Evolutionary conservation across 2,329 filamentous ascomycete genomes (phyloP).

Genomic region (Parafenestella ontariensis): DNA sequence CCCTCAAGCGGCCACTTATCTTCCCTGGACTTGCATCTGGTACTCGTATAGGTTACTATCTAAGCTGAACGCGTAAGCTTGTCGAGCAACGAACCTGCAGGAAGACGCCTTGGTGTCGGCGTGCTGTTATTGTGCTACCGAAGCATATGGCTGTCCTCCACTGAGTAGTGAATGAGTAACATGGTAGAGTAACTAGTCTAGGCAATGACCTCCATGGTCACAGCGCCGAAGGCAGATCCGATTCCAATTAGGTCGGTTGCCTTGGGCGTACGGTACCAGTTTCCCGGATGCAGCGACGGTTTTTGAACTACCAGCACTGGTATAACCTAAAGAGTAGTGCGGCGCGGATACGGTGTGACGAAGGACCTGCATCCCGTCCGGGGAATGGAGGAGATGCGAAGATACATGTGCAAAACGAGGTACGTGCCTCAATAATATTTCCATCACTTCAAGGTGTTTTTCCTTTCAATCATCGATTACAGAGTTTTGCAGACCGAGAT

Average conservation of each 20-base stretch:
- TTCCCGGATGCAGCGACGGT: conserved; percentile 11
- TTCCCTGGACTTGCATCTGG: conserved; percentile 2
- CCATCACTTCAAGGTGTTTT: not conserved
- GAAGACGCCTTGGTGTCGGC: conserved; percentile 20
- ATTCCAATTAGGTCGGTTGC: conserved; percentile 2
- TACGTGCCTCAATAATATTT: conserved; percentile 13
- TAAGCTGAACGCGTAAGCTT: conserved; percentile 39
- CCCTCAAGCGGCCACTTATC: conserved; percentile 4
- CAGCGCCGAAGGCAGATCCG: conserved; percentile 1
- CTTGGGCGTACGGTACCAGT: conserved; percentile 5
- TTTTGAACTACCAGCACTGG: conserved; percentile 10
- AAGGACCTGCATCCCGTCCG: conserved; percentile 22
- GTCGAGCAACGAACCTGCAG: conserved; percentile 31
- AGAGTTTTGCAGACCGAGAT: not conserved
- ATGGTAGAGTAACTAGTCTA: conserved; percentile 1
- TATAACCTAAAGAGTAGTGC: conserved; percentile 19
- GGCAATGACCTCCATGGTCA: conserved; percentile 7
- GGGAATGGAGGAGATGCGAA: conserved; percentile 34
- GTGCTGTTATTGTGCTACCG: conserved; percentile 19
- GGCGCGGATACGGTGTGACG: conserved; percentile 23
- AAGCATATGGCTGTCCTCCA: conserved; percentile 9
- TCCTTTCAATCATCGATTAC: not conserved
- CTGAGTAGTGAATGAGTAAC: conserved; percentile 2
- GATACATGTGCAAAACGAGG: conserved; percentile 15
- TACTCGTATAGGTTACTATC: conserved; percentile 4